Evolutionary conservation across 192 early-diverging fungal genomes (phyloP), one percentile per base, ranked within the genome.

Genomic region (Podila horticola): DNA sequence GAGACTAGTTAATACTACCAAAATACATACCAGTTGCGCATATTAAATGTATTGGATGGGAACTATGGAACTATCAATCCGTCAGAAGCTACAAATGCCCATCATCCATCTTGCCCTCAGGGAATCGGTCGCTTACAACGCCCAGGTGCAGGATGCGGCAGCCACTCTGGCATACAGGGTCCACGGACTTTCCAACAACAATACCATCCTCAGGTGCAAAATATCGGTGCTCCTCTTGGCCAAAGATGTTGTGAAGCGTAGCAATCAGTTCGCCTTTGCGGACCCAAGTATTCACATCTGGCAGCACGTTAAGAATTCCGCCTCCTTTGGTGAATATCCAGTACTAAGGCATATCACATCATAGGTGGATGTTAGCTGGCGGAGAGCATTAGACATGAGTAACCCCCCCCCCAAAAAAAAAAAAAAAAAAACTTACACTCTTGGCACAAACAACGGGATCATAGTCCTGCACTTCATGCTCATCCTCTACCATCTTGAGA

Each of bases 271-370:
- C 92, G 59, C 94, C 95, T 60, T 96, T 95, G 45, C 88, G 85
- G 28, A 97, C 90, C 66, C 93, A 91, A 1, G 91, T 93, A 84
- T 94, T 95, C 12, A 97, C 91, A 58, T 86, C 87, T 0, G 96
- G 96, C 41, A 93, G 88, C 4, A 97, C 96, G 33, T 94, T 93
- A 31, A 97, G 83, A 48, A 97, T 92, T 59, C 96, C 96, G 12
- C 96, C 96, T 19, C 92, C 92, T 69, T 86, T 91, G 10, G 95
- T 93, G 85, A 94, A 97, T 22, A 97, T 95, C 95, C 93, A 94
- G 50, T 85, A 87, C 66, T 77, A 72, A 33, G 33, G 38, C 26
- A 19, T 60, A 17, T 20, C 45, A 29, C 26, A 30, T 15, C 10
- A 31, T 11, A 11, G 3, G 15, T 0, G 8, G 41, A 17, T 45